Percentiles rank a stretch among this genome's conserved stretches.
Conservation (phyloP, 305 asterid species). For the Petunia hybrid region DNA sequence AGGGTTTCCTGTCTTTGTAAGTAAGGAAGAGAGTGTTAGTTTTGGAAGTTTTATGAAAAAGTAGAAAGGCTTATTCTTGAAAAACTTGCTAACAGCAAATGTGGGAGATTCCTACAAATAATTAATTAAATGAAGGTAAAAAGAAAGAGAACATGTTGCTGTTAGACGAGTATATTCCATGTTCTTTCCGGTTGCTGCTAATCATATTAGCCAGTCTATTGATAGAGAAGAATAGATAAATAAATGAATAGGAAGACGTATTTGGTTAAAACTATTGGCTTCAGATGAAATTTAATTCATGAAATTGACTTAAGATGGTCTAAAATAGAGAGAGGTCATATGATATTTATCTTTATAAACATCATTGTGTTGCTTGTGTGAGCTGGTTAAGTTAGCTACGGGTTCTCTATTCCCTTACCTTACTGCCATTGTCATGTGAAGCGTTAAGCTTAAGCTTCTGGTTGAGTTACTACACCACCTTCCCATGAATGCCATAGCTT, state of each 20-base stretch:
- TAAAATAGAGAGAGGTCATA: not conserved
- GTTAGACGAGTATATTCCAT: conserved; percentile 21
- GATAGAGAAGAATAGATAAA: not conserved
- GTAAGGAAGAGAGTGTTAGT: not conserved
- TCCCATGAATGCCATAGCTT: conserved; percentile 1
- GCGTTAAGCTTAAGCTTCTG: not conserved
- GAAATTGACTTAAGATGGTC: conserved; percentile 14
- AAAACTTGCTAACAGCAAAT: not conserved
- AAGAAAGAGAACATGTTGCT: conserved; percentile 13
- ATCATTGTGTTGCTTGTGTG: not conserved
- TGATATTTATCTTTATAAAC: not conserved
- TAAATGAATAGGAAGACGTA: not conserved
- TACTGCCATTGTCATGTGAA: not conserved
- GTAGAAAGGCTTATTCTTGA: not conserved
- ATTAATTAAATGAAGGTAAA: not conserved
- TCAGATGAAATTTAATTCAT: too few relatives aligned
- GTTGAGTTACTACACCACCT: not conserved
- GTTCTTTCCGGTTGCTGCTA: conserved; percentile 21
- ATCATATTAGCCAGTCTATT: conserved; percentile 12
- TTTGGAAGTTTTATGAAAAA: not conserved
- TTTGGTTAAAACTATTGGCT: too few relatives aligned
- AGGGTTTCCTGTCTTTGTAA: not conserved
- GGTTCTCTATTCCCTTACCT: not conserved
- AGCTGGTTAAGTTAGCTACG: not conserved
- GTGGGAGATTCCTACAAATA: conserved; percentile 1